Evolutionary conservation across 805 yeast genomes (phyloP).

Genomic region (Priceomyces fermenticarens): DNA sequence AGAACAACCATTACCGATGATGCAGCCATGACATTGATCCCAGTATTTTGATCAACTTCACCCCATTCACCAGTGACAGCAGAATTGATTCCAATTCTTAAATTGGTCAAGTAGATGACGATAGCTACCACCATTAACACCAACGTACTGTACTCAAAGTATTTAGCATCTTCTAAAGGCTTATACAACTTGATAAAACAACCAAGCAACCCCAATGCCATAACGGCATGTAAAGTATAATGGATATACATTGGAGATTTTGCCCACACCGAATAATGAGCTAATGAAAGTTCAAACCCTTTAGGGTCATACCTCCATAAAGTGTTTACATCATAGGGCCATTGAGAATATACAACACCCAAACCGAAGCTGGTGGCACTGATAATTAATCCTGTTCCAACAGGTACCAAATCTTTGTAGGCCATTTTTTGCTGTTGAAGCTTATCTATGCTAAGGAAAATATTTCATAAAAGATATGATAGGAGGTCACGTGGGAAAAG

Average conservation of each 20-base stretch:
- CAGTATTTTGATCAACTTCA: conserved; percentile 82
- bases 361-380: conserved; percentile 72
- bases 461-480: too few relatives aligned
- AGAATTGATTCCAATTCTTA: conserved; percentile 74
- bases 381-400: conserved; percentile 41
- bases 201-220: conserved; percentile 68
- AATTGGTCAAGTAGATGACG: conserved; percentile 81
- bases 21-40: conserved; percentile 89
- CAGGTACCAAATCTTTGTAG: conserved; percentile 45
- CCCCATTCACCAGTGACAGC: conserved; percentile 83
- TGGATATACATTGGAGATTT: conserved; percentile 56
- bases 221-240: conserved; percentile 59
- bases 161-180: conserved; percentile 80
- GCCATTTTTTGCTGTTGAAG: conserved; percentile 9
- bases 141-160: conserved; percentile 87
- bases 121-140: conserved; percentile 69
- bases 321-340: conserved; percentile 77
- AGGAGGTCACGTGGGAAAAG: too few relatives aligned
- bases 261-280: conserved; percentile 77
- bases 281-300: conserved; percentile 56
- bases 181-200: conserved; percentile 74
- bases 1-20: conserved; percentile 73
- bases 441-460: too few relatives aligned
- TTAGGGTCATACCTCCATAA: conserved; percentile 58
- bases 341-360: conserved; percentile 75